Conservation (phyloP, 75 land plant genomes). For the Sequoiadendron giganteum region DNA sequence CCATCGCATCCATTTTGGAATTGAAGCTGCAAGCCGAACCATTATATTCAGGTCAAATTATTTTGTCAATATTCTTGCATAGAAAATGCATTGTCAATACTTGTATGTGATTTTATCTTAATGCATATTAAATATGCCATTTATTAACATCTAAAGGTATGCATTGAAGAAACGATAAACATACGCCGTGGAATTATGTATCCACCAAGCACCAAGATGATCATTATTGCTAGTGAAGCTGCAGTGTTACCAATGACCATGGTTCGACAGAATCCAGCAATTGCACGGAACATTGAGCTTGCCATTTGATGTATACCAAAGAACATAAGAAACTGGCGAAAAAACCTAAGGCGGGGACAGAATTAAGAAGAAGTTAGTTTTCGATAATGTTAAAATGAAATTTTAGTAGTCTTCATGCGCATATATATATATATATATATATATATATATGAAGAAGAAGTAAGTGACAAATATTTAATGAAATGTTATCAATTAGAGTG, state of each 20-base stretch:
- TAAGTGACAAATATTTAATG: no score
- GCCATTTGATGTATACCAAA: conserved; percentile 21
- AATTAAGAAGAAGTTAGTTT: no score
- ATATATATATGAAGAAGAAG: no score
- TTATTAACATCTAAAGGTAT: background rate
- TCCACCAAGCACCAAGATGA: background rate
- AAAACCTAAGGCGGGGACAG: background rate
- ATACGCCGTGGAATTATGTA: background rate
- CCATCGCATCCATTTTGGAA: conserved; percentile 30
- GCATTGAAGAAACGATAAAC: background rate
- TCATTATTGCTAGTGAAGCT: conserved; percentile 14
- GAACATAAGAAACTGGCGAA: conserved; percentile 15
- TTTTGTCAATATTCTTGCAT: no score
- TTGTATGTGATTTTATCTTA: conserved; percentile 19
- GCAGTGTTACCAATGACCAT: conserved; percentile 18
- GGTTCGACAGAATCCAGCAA: conserved; percentile 21
- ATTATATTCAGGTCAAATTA: background rate
- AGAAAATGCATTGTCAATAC: no score
- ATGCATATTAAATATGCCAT: background rate
- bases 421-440: no score
- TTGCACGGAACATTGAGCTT: conserved; percentile 15
- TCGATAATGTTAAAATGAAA: no score
- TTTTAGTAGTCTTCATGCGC: no score
- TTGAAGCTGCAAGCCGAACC: background rate
- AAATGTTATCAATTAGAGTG: no score